Base-by-base conservation (phyloP, 75 land plant genomes). In the Cryptomeria japonica region DNA sequence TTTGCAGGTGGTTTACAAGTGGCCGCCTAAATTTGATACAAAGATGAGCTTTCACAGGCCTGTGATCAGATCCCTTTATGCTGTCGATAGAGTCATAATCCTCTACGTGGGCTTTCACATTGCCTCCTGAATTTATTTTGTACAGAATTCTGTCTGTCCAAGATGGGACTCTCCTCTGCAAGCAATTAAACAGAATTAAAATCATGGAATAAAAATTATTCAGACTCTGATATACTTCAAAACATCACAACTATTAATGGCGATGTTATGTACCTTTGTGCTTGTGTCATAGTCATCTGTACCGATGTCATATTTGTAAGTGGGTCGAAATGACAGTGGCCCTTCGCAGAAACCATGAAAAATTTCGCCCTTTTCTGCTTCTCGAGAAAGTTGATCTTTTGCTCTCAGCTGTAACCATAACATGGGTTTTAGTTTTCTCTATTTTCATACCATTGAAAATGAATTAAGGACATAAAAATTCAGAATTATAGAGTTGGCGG, bases 111-210 rank as follows among this genome's bases (percentile, higher is more conserved):
- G 91, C 95, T 64, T 87, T 86, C 9, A 94, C 51, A 1, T 86
- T 47, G 2, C 86, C 77, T 4, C 87, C 22, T 15, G 87, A 82
- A 36, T 91, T 92, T 83, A 93, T 88, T 88, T 94, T 97, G 94
- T 92, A 95, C 84, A 97, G 85, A 38, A 97, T 92, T 79, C 96
- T 86, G 84, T 97, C 96, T 1, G 97, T 96, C 99, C 98, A 96
- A 31, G 97, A 87, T 14, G 98, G 98, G 16, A 91, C 95, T 88
- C 97, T 90, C 56, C 90, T 92, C 98, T 96, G 92, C 56, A 68
- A 84, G 86, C 12, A 25, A 46, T 86, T 31, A 76, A 39, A 89
- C 34, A 18, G 14, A 86, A 34, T 19, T 18, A n/a, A 3, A 47
- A 84, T n/a, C 2, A 16, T n/a, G 0, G 3, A 53, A 53, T 9